Base-by-base conservation (phyloP, 148 eudicot genomes). In the Tetragonia tetragonoides region DNA sequence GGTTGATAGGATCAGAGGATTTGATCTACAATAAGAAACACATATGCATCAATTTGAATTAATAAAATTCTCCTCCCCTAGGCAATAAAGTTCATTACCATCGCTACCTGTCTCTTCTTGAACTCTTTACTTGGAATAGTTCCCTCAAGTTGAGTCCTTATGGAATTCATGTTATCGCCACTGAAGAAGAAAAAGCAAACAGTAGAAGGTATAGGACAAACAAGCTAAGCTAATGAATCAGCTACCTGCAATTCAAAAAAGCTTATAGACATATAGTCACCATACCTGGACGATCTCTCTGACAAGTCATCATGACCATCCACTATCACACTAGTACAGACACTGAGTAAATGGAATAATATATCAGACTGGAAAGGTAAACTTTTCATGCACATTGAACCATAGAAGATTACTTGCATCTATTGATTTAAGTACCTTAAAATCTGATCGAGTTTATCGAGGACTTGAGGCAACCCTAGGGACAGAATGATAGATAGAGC, bases 401-500 rank as follows among this genome's bases (percentile, higher is more conserved):
- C 47, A 62, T 15, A 64, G 60, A 68, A 16, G 23, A 83, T 72
- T 40, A 34, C 72, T 71, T 59, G 47, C 75, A 78, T 12, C 56
- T 23, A 74, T 16, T 51, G 20, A 14, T 42, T 57, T 18, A 56
- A 56, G 39, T 87, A 95, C 99, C 97, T 91, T 56, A 95, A 80
- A 67, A 91, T 93, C 83, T 89, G 97, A 85, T 95, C 99, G 71
- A 95, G 97, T 78, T 87, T 91, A 80, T 89, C 95, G 66, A 93
- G 89, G 63, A 95, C 92, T 91, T 95, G 95, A 75, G 97, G 97
- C 90, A 91, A 80, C 77, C 99, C 81, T 78, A 95, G 73, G 15
- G 99, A 91, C 79, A 95, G 68, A 78, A 93, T 91, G 49, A 95
- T 86, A 79, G 99, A 95, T 67, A 95, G 97, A n/a, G 97, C 97